Base-by-base conservation (phyloP, 2,329 filamentous ascomycete genomes). In the Penicillium sp. region DNA sequence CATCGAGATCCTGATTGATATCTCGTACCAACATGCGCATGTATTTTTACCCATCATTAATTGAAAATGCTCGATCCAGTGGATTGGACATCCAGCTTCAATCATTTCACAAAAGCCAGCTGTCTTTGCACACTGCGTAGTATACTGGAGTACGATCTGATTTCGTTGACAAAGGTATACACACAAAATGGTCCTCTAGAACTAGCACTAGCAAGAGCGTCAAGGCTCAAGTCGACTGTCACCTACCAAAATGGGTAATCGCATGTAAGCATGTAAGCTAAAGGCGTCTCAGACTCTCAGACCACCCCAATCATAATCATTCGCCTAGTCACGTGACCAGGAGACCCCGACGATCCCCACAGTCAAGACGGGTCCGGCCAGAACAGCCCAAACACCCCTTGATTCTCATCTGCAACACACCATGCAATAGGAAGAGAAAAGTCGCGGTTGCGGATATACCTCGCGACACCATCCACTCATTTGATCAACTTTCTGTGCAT, bases 31-130 rank as follows among this genome's bases (percentile, higher is more conserved):
- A 16, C 45, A 54, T 52, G 42, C 62, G 53, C 54, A 46, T 65
- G 64, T 67, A 64, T 60, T 65, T 55, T 48, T 66, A 66, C 14
- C 43, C 61, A 60, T 62, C 37, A 33, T 55, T 59, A 65, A 65
- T 61, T 33, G 59, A 61, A 30, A 40, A 42, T 25, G 19, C 35
- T 26, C 28, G 22, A 58, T 55, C 30, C 35, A 35, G 46, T 42
- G 35, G 26, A 37, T 22, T 52, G 7, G 10, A 14, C 38, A 28
- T 35, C 48, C 16, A 49, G 38, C 38, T 52, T 46, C 37, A 28
- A 8, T 38, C 16, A 19, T 28, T 38, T 5, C 19, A 52, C 38
- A 16, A 22, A 25, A 28, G 19, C 14, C n/a, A 37, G 6, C 19
- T 26, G 30, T 45, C 37, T 35, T 2, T n/a, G n/a, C 26, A 51